phyloP scores from a whole-genome alignment of 495 filamentous ascomycete genomes.

The Neurospora sp. region DNA sequence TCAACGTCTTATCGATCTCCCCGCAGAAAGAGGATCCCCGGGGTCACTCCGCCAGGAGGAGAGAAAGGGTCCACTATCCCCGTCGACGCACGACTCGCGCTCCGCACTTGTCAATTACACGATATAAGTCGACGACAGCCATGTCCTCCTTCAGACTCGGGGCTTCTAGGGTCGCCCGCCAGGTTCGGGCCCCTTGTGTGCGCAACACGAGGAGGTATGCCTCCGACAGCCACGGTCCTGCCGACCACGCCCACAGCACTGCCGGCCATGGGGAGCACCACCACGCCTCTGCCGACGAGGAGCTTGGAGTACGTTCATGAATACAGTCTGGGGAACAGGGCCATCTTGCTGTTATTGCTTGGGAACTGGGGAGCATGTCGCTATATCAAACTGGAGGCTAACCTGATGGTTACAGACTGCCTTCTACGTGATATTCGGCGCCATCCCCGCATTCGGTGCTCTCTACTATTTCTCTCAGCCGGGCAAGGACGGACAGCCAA shows the following conservation, averaged over 20 bases:
- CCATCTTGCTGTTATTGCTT: neutral
- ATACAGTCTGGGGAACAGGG: neutral
- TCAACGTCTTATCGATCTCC: neutral
- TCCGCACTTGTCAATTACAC: constrained; percentile 6
- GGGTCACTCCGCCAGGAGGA: neutral
- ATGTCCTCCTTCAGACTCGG: constrained; percentile 39
- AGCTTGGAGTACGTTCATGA: constrained; percentile 31
- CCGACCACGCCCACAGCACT: constrained; percentile 16
- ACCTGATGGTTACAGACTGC: constrained; percentile 16
- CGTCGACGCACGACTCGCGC: constrained; percentile 4
- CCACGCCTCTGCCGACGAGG: constrained; percentile 28
- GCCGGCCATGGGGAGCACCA: constrained; percentile 22
- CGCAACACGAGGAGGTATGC: constrained; percentile 33
- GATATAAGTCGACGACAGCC: constrained; percentile 12
- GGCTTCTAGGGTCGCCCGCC: constrained; percentile 26
- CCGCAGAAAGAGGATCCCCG: neutral
- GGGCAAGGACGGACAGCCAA: constrained; percentile 32
- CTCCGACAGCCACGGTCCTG: constrained; percentile 27
- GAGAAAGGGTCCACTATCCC: neutral
- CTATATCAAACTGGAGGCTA: constrained; percentile 3
- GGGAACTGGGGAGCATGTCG: neutral
- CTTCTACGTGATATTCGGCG: constrained; percentile 29
- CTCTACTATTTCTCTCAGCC: constrained; percentile 33
- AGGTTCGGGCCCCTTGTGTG: constrained; percentile 17
- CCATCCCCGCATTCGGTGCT: constrained; percentile 22